A percentile compares a stretch with the other conserved stretches of the same genome.
phyloP scores from a whole-genome alignment of 2,329 filamentous ascomycete species.

The Sodiomyces alkalinus region DNA sequence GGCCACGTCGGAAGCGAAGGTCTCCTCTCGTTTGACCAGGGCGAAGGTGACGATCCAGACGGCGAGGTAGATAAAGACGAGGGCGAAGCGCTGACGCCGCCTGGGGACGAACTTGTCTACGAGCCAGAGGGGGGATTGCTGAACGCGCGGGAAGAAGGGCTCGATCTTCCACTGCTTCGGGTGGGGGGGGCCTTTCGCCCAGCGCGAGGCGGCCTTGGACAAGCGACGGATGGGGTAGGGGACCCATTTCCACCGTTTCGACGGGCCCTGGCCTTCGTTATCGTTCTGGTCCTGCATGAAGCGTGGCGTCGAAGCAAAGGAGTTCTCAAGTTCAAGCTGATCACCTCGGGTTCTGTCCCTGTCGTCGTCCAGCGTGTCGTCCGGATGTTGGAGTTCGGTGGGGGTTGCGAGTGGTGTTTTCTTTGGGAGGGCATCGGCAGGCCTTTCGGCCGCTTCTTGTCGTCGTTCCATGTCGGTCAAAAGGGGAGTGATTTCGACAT shows the following conservation, averaged over 20 bases:
- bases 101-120: constrained; percentile 48
- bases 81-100: constrained; percentile 38
- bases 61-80: constrained; percentile 44
- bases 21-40: constrained; percentile 50
- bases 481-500: constrained; percentile 22
- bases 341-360: constrained; percentile 1
- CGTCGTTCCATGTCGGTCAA: constrained; percentile 20
- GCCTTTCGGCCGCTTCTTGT: constrained; percentile 13
- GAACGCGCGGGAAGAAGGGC: constrained; percentile 49
- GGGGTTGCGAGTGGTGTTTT: no score
- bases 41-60: constrained; percentile 57
- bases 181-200: constrained; percentile 40
- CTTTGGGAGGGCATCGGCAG: no score
- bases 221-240: constrained; percentile 38
- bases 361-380: no score
- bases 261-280: constrained; percentile 15
- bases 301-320: constrained; percentile 35
- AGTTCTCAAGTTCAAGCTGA: constrained; percentile 27
- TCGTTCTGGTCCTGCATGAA: constrained; percentile 42
- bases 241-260: constrained; percentile 41
- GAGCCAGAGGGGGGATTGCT: constrained; percentile 49
- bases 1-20: constrained; percentile 42
- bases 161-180: constrained; percentile 36
- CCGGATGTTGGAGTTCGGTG: no score
- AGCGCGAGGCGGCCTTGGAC: constrained; percentile 24